A percentile compares a stretch with the other conserved stretches of the same genome.
Conservation (phyloP, 768 basidiomycete genomes). For the Tylopilus balloui region DNA sequence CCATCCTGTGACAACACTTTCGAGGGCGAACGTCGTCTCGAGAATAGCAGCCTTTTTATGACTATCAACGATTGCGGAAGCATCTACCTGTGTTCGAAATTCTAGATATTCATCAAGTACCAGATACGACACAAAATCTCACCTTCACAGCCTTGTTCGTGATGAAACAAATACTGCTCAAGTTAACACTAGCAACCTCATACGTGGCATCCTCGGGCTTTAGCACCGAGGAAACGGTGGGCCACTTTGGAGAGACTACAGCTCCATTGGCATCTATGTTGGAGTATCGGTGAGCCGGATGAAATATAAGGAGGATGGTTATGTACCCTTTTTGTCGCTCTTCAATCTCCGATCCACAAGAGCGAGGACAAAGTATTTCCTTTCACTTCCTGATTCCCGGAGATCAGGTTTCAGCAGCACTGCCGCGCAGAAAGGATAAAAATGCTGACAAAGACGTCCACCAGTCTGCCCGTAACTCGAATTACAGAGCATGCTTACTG, state of each 20-base stretch:
- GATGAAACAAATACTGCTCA: conserved; percentile 73
- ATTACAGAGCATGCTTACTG: conserved; percentile 45
- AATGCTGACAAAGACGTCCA: conserved; percentile 53
- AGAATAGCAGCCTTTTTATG: conserved; percentile 61
- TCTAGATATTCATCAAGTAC: neutral
- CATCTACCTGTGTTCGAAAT: conserved; percentile 55
- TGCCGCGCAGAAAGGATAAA: conserved; percentile 61
- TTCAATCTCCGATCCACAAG: conserved; percentile 65
- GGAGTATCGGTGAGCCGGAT: neutral
- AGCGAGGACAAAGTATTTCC: conserved; percentile 65
- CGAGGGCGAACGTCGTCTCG: conserved; percentile 49
- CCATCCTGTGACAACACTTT: conserved; percentile 56
- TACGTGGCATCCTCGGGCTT: conserved; percentile 54
- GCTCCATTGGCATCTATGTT: conserved; percentile 52
- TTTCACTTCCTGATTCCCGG: conserved; percentile 45
- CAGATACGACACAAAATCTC: conserved; percentile 45
- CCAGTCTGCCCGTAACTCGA: conserved; percentile 1
- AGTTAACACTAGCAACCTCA: conserved; percentile 58
- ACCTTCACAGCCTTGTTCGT: conserved; percentile 74
- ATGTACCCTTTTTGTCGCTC: conserved; percentile 48
- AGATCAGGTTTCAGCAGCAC: conserved; percentile 66
- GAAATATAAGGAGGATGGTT: neutral
- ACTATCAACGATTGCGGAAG: conserved; percentile 60
- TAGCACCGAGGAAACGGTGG: conserved; percentile 48
- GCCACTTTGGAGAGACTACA: conserved; percentile 74